Percentiles rank a stretch among this genome's conserved stretches.
phyloP scores from a whole-genome alignment of 768 basidiomycete species.

The Tephrocybe rancida region DNA sequence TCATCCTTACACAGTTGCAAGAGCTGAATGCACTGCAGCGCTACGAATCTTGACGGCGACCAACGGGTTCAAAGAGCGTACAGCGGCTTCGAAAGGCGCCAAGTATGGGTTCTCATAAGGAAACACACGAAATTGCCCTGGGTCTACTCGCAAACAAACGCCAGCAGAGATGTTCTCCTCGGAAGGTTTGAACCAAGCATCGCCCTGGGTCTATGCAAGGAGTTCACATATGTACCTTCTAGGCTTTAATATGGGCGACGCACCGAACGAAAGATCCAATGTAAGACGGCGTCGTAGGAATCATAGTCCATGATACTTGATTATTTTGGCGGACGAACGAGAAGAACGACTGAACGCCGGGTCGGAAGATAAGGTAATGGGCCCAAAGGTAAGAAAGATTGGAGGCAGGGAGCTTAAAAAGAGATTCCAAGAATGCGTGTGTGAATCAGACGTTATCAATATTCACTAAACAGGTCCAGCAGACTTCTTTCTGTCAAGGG shows the following conservation, averaged over 20 bases:
- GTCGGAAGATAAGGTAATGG: slow-evolving; percentile 36
- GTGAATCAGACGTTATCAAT: slow-evolving; percentile 32
- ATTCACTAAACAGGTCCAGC: slow-evolving; percentile 30
- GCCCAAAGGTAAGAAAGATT: slow-evolving; percentile 26
- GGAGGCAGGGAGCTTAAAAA: slow-evolving; percentile 40
- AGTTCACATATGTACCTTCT: slow-evolving; percentile 13
- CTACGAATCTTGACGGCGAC: slow-evolving; percentile 83
- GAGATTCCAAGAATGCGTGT: slow-evolving; percentile 28
- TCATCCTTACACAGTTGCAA: slow-evolving; percentile 64
- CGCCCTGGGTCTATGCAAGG: slow-evolving; percentile 64
- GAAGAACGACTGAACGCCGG: slow-evolving; percentile 25
- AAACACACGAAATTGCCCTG: slow-evolving; percentile 76
- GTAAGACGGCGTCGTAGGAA: slow-evolving; percentile 76
- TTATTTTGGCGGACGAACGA: slow-evolving; percentile 34
- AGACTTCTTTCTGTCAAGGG: slow-evolving; percentile 23
- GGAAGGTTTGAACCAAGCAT: slow-evolving; percentile 86
- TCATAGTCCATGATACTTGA: slow-evolving; percentile 69
- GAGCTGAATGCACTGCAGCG: slow-evolving; percentile 79
- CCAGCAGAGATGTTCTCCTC: slow-evolving; percentile 82
- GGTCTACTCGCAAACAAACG: slow-evolving; percentile 72
- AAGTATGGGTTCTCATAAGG: slow-evolving; percentile 85
- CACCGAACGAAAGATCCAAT: slow-evolving; percentile 79
- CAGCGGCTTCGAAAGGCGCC: slow-evolving; percentile 80
- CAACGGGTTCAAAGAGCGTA: slow-evolving; percentile 75
- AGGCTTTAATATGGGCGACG: slow-evolving; percentile 18